Evolutionary conservation across 495 filamentous ascomycete species (phyloP).

Genomic region (Podospora pseudoanserina): DNA sequence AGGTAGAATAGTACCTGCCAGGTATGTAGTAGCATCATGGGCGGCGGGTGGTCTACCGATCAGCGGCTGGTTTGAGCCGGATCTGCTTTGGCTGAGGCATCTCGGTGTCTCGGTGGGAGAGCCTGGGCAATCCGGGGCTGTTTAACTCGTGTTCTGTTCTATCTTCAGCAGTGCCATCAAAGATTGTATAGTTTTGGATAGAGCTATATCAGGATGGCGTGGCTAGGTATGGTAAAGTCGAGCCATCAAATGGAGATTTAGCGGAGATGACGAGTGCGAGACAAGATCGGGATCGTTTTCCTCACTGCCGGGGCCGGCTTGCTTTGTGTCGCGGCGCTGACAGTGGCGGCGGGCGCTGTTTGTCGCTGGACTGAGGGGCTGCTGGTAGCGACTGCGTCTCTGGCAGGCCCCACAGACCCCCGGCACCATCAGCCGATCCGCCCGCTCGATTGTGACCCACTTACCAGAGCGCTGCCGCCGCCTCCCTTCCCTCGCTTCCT

Average conservation of each 20-base stretch:
- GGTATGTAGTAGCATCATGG: neutral
- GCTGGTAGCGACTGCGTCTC: conserved; percentile 17
- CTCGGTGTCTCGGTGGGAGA: conserved; percentile 19
- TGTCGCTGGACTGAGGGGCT: conserved; percentile 9
- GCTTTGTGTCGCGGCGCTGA: conserved; percentile 11
- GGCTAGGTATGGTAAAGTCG: no score
- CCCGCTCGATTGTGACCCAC: conserved; percentile 28
- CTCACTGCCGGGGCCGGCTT: conserved; percentile 22
- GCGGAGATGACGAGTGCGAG: neutral
- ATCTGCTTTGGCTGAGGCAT: conserved; percentile 12
- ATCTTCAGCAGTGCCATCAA: neutral
- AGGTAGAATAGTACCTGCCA: neutral
- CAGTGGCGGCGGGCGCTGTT: conserved; percentile 8
- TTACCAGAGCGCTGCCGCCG: conserved; percentile 32
- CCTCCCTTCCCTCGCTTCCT: conserved; percentile 32
- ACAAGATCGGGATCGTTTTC: neutral
- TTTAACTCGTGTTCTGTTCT: no score
- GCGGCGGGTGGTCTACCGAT: conserved; percentile 12
- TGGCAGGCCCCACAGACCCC: conserved; percentile 28
- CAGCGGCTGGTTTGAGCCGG: conserved; percentile 20
- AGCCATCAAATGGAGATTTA: neutral
- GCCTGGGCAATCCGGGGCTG: neutral
- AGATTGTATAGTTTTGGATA: no score
- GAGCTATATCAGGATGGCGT: no score
- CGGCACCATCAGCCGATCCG: conserved; percentile 43